Conservation (phyloP, 257 asterid genomes). For the Nicotiana sylvestris region DNA sequence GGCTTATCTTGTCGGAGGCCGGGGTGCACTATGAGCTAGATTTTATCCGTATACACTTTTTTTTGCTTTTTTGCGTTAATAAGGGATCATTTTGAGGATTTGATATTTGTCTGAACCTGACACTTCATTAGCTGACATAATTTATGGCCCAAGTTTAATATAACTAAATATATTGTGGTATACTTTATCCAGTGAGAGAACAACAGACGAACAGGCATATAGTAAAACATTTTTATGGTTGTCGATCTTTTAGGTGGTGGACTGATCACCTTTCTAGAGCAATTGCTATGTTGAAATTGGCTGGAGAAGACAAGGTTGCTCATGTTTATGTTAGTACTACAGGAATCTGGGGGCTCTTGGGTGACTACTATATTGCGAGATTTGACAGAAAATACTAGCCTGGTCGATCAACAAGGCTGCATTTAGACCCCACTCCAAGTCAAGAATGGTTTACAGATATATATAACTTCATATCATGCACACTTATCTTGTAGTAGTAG, state of each 20-base stretch:
- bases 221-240: background rate
- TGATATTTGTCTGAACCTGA: background rate
- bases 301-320: background rate
- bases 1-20: no score
- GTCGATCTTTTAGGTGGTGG: background rate
- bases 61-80: no score
- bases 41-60: no score
- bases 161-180: background rate
- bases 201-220: background rate
- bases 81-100: background rate
- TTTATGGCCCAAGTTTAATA: background rate
- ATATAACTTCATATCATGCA: background rate
- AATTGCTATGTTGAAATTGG: background rate
- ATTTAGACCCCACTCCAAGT: conserved; percentile 2
- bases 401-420: background rate
- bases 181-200: background rate
- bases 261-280: background rate
- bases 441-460: background rate
- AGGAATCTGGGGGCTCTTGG: background rate
- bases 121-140: background rate
- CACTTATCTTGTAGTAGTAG: background rate
- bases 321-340: background rate
- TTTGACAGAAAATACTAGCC: background rate
- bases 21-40: no score
- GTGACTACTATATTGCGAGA: background rate